Evolutionary conservation across 1,284 basidiomycete species (phyloP).

Genomic region (Tremellales sp.): DNA sequence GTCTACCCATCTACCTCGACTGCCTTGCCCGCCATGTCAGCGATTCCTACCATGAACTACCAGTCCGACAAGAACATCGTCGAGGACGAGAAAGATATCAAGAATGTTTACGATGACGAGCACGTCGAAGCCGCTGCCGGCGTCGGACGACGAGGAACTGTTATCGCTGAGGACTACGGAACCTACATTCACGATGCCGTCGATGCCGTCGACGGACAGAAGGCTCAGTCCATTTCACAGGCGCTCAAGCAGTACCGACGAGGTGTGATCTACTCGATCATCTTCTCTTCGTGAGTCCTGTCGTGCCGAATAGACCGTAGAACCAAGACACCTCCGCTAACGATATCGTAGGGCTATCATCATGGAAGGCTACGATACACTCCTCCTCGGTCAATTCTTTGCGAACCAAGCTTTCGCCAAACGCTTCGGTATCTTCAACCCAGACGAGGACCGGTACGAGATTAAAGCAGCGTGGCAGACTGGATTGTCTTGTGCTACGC

Average conservation of each 20-base stretch:
- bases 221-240: conserved; percentile 15
- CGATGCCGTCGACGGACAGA: conserved; percentile 12
- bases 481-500: conserved; percentile 31
- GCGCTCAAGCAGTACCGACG: conserved; percentile 18
- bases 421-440: conserved; percentile 32
- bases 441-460: conserved; percentile 2
- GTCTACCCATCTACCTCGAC: too few species aligned
- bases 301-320: not conserved
- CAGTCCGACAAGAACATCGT: too few species aligned
- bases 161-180: conserved; percentile 10
- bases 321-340: not conserved
- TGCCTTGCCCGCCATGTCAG: too few species aligned
- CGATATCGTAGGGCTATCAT: conserved; percentile 30
- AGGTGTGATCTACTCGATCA: conserved; percentile 21
- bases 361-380: conserved; percentile 49
- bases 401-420: conserved; percentile 38
- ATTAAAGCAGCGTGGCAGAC: conserved; percentile 49
- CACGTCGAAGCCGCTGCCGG: not conserved
- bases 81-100: not conserved
- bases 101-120: not conserved
- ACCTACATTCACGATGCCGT: conserved; percentile 17
- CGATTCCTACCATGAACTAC: too few species aligned
- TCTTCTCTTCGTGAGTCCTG: conserved; percentile 19
- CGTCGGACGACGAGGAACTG: not conserved
- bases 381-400: conserved; percentile 41